phyloP scores from a whole-genome alignment of 2,329 filamentous ascomycete genomes.

The Colletotrichum sp. region DNA sequence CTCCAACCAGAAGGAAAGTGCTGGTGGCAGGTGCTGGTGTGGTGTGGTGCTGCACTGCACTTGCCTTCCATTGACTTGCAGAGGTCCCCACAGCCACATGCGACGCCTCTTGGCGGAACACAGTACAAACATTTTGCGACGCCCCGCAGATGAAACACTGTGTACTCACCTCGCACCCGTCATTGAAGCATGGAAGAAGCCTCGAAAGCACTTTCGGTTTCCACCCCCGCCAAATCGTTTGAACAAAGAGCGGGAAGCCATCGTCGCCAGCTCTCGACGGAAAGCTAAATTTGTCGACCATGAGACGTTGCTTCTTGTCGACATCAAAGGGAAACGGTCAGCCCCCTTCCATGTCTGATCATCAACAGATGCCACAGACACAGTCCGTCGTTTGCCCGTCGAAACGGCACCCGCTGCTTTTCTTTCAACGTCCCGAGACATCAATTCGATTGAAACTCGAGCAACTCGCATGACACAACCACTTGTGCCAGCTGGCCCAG shows the following conservation, averaged over 20 bases:
- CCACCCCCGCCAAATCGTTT: neutral
- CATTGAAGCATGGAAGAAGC: neutral
- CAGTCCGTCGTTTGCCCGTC: neutral
- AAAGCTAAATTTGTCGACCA: neutral
- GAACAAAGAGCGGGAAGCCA: constrained; percentile 1
- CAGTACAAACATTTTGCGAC: neutral
- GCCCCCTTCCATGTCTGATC: neutral
- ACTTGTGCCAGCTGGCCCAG: neutral
- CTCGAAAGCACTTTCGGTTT: neutral
- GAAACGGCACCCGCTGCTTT: neutral
- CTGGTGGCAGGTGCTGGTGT: neutral
- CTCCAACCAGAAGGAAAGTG: neutral
- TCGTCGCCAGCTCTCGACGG: neutral
- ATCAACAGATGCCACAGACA: neutral
- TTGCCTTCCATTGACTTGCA: neutral
- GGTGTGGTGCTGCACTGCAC: neutral
- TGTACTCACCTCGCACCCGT: neutral
- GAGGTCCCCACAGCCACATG: neutral
- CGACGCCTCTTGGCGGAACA: neutral
- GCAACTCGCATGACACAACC: neutral
- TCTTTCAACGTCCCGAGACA: constrained; percentile 9
- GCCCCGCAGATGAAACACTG: neutral
- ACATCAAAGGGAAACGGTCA: neutral
- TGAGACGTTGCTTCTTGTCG: neutral
- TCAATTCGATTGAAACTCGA: neutral